Conservation (phyloP, 2,329 filamentous ascomycete genomes). For the Talaromyces sp. region DNA sequence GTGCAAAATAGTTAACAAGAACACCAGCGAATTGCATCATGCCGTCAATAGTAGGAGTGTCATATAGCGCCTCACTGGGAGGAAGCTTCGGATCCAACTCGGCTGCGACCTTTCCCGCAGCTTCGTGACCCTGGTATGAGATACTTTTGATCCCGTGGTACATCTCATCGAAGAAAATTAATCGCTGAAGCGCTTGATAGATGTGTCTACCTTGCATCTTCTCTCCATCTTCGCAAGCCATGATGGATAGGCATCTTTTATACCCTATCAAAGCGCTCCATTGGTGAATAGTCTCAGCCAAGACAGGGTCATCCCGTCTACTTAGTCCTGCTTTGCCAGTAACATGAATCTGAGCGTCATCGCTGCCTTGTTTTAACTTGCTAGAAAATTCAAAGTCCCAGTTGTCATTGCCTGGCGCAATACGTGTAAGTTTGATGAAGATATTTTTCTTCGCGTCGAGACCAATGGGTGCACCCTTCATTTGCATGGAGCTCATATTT, state of each 20-base stretch:
- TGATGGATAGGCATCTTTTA: conserved; percentile 6
- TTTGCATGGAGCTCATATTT: conserved; percentile 6
- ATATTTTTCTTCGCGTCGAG: conserved; percentile 7
- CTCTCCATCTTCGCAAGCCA: conserved; percentile 4
- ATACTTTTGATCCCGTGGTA: conserved; percentile 16
- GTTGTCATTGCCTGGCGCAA: neutral
- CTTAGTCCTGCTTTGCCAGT: conserved; percentile 2
- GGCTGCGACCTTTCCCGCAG: conserved; percentile 15
- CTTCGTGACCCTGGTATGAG: conserved; percentile 15
- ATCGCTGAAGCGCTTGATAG: conserved; percentile 3
- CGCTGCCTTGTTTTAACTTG: neutral
- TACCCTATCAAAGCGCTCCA: conserved; percentile 9
- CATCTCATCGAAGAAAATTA: conserved; percentile 9
- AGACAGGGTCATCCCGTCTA: conserved; percentile 4
- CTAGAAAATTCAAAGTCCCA: conserved; percentile 8
- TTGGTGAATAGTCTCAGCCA: conserved; percentile 6
- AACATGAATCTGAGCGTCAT: conserved; percentile 5
- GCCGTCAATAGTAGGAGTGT: conserved; percentile 20
- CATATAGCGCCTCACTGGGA: conserved; percentile 14
- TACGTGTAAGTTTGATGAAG: conserved; percentile 5
- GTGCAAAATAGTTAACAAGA: conserved; percentile 23
- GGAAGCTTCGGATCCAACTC: conserved; percentile 4
- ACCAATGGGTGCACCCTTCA: conserved; percentile 8
- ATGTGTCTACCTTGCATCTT: conserved; percentile 11
- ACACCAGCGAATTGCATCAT: conserved; percentile 30